Percentiles rank a stretch among this genome's conserved stretches.
phyloP scores from a whole-genome alignment of 2,329 filamentous ascomycete species.

The Nothophaeocryptopus gaeumannii region DNA sequence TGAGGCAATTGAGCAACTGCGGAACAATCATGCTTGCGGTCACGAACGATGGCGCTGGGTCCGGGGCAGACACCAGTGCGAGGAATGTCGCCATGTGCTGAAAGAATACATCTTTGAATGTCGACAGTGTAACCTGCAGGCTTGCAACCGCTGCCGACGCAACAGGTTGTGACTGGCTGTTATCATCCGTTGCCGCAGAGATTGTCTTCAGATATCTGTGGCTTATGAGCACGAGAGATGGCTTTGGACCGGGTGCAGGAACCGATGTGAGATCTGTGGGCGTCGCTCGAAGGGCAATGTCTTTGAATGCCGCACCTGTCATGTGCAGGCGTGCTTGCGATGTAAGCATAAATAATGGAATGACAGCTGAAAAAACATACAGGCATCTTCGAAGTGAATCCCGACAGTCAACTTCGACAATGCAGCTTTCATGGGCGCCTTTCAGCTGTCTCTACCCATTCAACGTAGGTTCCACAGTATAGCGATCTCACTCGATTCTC shows the following conservation, averaged over 20 bases:
- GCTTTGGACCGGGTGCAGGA: background rate
- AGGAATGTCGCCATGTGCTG: constrained; percentile 45
- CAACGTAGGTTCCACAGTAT: too few relatives aligned
- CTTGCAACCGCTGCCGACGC: constrained; percentile 48
- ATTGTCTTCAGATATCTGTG: background rate
- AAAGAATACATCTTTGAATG: constrained; percentile 43
- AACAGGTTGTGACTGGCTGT: constrained; percentile 40
- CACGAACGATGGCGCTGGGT: constrained; percentile 40
- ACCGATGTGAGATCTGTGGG: background rate
- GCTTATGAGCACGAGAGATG: background rate
- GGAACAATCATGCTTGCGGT: constrained; percentile 42
- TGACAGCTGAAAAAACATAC: too few relatives aligned
- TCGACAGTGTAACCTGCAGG: constrained; percentile 43
- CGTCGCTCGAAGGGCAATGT: background rate
- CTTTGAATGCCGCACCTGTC: background rate
- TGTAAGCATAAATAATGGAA: too few relatives aligned
- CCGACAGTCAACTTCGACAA: too few relatives aligned
- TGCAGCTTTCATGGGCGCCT: too few relatives aligned
- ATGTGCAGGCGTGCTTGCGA: too few relatives aligned
- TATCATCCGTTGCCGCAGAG: background rate
- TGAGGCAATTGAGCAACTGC: constrained; percentile 31
- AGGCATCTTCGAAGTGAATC: too few relatives aligned
- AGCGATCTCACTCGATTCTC: too few relatives aligned
- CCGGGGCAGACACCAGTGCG: constrained; percentile 40
- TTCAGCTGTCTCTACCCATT: too few relatives aligned